These are phyloP conservation scores for Polygonum aviculare DNA, from an alignment of 148 eudicot genomes.

Conservation along the genomic window DNA sequence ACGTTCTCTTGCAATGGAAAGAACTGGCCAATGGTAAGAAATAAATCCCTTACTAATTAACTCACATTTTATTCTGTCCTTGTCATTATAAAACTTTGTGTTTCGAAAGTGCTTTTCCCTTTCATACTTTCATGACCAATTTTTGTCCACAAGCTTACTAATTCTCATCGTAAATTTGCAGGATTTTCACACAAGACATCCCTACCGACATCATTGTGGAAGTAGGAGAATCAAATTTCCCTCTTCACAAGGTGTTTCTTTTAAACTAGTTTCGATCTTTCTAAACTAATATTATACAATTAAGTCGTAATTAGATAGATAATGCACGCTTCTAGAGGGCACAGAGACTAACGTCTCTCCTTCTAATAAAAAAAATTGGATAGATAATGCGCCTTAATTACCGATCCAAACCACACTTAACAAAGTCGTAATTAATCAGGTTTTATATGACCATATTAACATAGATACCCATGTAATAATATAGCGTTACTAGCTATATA, in stretches of 20 bases:
- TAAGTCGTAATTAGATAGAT: no score
- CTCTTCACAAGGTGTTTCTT: conserved; percentile 78
- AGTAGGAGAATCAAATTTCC: conserved; percentile 53
- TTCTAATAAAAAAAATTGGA: no score
- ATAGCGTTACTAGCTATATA: neutral
- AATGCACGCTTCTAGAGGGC: no score
- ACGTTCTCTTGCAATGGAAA: conserved; percentile 80
- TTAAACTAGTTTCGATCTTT: neutral
- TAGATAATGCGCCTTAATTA: no score
- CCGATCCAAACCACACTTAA: no score
- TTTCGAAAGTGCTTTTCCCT: neutral
- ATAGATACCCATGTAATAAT: neutral
- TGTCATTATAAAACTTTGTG: neutral
- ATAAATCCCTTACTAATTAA: neutral
- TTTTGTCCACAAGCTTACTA: neutral
- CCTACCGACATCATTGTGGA: conserved; percentile 67
- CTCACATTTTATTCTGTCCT: neutral
- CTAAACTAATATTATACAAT: no score
- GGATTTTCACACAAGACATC: conserved; percentile 89
- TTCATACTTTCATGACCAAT: neutral
- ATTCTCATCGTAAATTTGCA: conserved; percentile 15
- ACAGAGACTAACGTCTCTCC: no score
- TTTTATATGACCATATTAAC: neutral
- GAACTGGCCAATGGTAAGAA: conserved; percentile 87
- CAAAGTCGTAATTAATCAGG: neutral